Evolutionary conservation across 2,329 filamentous ascomycete genomes (phyloP).

Genomic region (Trichoderma arundinaceum): DNA sequence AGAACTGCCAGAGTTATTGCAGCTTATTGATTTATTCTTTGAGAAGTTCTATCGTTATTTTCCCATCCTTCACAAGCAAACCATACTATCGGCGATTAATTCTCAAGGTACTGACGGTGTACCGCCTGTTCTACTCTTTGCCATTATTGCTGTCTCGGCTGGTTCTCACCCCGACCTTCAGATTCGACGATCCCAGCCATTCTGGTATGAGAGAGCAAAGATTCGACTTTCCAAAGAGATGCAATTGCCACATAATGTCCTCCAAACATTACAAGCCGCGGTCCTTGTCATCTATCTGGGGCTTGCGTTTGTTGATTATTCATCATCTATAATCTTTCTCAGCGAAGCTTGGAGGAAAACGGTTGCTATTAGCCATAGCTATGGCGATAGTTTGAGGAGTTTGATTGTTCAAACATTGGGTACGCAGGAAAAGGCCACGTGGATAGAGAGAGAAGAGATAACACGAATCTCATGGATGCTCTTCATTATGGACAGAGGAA

Average conservation of each 20-base stretch:
- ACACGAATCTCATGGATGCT: conserved; percentile 37
- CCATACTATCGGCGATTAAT: conserved; percentile 13
- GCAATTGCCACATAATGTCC: conserved; percentile 30
- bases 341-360: conserved; percentile 39
- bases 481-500: conserved; percentile 37
- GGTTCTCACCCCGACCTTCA: conserved; percentile 34
- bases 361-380: conserved; percentile 35
- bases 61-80: conserved; percentile 36
- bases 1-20: conserved; percentile 27
- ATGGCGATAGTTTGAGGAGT: conserved; percentile 26
- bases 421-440: conserved; percentile 14
- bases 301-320: conserved; percentile 34
- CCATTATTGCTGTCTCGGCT: conserved; percentile 36
- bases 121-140: conserved; percentile 31
- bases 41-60: conserved; percentile 36
- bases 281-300: conserved; percentile 36
- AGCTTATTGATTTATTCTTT: conserved; percentile 37
- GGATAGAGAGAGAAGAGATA: conserved; percentile 37
- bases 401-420: conserved; percentile 31
- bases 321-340: conserved; percentile 35
- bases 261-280: conserved; percentile 36
- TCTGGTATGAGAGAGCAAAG: conserved; percentile 36
- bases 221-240: conserved; percentile 33
- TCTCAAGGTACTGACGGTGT: conserved; percentile 12
- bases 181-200: conserved; percentile 33